Conservation (phyloP, 2,329 filamentous ascomycete genomes). For the Trichoderma simmonsii region DNA sequence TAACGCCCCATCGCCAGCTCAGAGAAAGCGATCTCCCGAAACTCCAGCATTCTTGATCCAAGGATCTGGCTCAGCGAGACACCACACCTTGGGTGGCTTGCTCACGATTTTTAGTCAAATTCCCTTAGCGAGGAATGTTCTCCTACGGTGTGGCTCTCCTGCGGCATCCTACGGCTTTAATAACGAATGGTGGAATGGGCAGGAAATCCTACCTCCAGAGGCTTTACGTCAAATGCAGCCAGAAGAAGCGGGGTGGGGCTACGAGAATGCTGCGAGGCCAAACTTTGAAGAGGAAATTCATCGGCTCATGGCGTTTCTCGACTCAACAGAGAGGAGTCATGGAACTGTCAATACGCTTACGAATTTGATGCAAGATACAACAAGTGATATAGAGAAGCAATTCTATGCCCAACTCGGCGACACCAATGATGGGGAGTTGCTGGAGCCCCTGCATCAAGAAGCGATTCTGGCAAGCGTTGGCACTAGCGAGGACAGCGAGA, state of each 20-base stretch:
- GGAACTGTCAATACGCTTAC: constrained; percentile 51
- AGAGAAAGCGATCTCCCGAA: constrained; percentile 40
- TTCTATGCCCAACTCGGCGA: constrained; percentile 44
- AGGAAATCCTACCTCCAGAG: constrained; percentile 44
- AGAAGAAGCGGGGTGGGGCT: constrained; percentile 32
- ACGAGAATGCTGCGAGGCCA: constrained; percentile 27
- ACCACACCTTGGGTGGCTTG: constrained; percentile 50
- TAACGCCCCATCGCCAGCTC: constrained; percentile 35
- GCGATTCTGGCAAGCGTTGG: constrained; percentile 31
- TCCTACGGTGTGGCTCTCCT: constrained; percentile 44
- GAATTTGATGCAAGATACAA: constrained; percentile 35
- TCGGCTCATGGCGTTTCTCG: constrained; percentile 61
- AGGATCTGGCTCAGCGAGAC: constrained; percentile 31
- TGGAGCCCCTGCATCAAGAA: constrained; percentile 34
- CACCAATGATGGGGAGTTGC: constrained; percentile 24
- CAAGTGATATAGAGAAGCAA: constrained; percentile 38
- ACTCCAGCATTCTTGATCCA: constrained; percentile 52
- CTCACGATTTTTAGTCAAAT: constrained; percentile 60
- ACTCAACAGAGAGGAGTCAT: constrained; percentile 57
- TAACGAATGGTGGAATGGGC: constrained; percentile 60
- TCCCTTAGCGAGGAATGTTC: constrained; percentile 53
- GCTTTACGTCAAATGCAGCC: constrained; percentile 34
- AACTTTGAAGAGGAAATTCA: constrained; percentile 55
- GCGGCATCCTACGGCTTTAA: constrained; percentile 52
- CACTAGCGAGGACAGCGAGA: constrained; percentile 25